phyloP scores from a whole-genome alignment of 2,329 filamentous ascomycete genomes.

The Diaporthe velutina region DNA sequence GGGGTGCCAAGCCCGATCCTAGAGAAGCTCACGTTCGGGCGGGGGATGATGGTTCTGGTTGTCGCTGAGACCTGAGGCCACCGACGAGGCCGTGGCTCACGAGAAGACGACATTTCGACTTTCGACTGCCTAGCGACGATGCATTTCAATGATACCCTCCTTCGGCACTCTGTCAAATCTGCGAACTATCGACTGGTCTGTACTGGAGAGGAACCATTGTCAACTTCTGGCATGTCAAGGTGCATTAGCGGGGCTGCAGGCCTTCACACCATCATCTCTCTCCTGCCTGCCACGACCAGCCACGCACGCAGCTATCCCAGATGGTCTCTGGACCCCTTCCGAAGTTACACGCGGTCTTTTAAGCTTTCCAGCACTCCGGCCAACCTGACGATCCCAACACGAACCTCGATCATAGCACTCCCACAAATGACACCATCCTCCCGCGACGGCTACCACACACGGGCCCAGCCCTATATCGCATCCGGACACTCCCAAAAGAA shows the following conservation, averaged over 20 bases:
- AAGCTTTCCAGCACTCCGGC: slow-evolving; percentile 26
- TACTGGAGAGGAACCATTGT: slow-evolving; percentile 26
- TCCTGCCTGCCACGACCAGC: slow-evolving; percentile 25
- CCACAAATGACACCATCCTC: slow-evolving; percentile 9
- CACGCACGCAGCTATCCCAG: not conserved
- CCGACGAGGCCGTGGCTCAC: not conserved
- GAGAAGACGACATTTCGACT: slow-evolving; percentile 19
- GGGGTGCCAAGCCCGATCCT: slow-evolving; percentile 7
- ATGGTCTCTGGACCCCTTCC: slow-evolving; percentile 26
- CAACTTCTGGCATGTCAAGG: slow-evolving; percentile 24
- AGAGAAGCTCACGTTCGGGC: not conserved
- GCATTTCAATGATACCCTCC: slow-evolving; percentile 33
- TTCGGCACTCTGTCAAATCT: slow-evolving; percentile 26
- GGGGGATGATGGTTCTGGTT: not conserved
- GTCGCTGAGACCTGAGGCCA: slow-evolving; percentile 4
- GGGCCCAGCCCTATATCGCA: slow-evolving; percentile 6
- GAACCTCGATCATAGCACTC: slow-evolving; percentile 26
- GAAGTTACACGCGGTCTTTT: slow-evolving; percentile 18
- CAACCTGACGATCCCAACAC: slow-evolving; percentile 23
- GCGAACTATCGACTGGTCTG: slow-evolving; percentile 30
- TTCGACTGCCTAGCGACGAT: slow-evolving; percentile 10
- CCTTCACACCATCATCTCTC: slow-evolving; percentile 31
- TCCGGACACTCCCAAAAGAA: not conserved
- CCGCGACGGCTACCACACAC: not conserved
- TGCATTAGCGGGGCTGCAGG: slow-evolving; percentile 38